phyloP scores from a whole-genome alignment of 441 rosid genomes.

The Gossypium schwendimanii region DNA sequence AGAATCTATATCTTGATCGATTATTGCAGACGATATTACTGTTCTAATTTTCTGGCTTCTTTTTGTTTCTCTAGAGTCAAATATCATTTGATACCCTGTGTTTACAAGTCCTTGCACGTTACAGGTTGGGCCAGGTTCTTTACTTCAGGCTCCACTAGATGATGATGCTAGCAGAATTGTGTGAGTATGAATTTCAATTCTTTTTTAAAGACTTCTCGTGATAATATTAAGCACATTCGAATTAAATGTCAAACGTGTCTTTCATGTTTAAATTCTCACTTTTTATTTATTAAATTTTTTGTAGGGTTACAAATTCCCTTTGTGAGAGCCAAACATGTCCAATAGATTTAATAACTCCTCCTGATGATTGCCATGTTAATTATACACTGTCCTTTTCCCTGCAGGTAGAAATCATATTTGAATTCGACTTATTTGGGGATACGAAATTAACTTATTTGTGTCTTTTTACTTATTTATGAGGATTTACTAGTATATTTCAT shows the following conservation, averaged over 20 bases:
- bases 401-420: conserved; percentile 47
- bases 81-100: conserved; percentile 4
- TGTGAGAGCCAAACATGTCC: conserved; percentile 86
- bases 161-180: conserved; percentile 65
- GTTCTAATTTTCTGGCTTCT: conserved; percentile 10
- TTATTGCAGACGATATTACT: not conserved
- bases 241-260: conserved; percentile 7
- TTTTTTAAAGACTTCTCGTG: conserved; percentile 7
- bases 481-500: not conserved
- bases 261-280: conserved; percentile 5
- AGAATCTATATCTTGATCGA: not conserved
- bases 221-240: not conserved
- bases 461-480: not conserved
- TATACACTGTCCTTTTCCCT: conserved; percentile 85
- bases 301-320: conserved; percentile 70
- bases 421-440: conserved; percentile 16
- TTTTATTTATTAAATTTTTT: not conserved
- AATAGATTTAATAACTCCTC: conserved; percentile 82
- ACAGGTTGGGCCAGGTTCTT: conserved; percentile 88
- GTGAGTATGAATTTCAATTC: conserved; percentile 53
- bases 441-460: not conserved
- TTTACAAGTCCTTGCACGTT: conserved; percentile 19
- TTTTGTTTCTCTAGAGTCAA: conserved; percentile 13
- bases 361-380: conserved; percentile 98
- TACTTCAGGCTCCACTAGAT: conserved; percentile 83